A percentile compares a stretch with the other conserved stretches of the same genome.
These are phyloP conservation scores for Hymenoscyphus scutula DNA, from an alignment of 2,329 filamentous ascomycete species.

Conservation along the genomic window DNA sequence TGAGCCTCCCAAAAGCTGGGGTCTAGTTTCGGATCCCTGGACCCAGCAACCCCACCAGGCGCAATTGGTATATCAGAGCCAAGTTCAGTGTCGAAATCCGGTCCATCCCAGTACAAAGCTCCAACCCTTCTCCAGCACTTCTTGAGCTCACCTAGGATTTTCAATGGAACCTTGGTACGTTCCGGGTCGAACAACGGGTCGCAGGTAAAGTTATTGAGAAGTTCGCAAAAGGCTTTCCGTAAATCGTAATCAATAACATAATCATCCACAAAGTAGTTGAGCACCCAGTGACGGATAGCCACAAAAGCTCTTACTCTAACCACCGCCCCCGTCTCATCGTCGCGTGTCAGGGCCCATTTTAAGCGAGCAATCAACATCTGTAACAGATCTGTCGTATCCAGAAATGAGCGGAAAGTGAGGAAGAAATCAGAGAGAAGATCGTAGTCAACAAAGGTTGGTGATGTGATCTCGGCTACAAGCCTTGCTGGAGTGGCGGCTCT, in stretches of 20 bases:
- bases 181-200: conserved; percentile 48
- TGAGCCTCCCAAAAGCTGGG: conserved; percentile 52
- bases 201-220: conserved; percentile 68
- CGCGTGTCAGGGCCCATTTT: conserved; percentile 77
- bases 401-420: conserved; percentile 85
- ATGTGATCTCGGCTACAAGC: conserved; percentile 94
- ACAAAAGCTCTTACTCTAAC: conserved; percentile 97
- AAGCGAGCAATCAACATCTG: conserved; percentile 82
- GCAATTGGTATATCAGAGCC: conserved; percentile 65
- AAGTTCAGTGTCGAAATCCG: conserved; percentile 61
- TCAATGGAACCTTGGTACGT: conserved; percentile 59
- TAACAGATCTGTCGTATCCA: conserved; percentile 73
- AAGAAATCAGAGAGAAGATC: conserved; percentile 98
- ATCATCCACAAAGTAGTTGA: conserved; percentile 97
- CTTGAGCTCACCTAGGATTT: conserved; percentile 90
- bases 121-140: conserved; percentile 96
- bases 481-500: conserved; percentile 86
- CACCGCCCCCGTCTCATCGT: conserved; percentile 83
- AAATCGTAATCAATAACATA: conserved; percentile 76
- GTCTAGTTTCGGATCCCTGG: conserved; percentile 54
- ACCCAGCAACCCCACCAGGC: conserved; percentile 71
- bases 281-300: conserved; percentile 91
- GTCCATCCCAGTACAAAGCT: conserved; percentile 80
- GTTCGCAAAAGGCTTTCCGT: conserved; percentile 73
- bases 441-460: conserved; percentile 92